These are phyloP conservation scores for Paraphoma sp. DNA, from an alignment of 2,329 filamentous ascomycete genomes.

Conservation along the genomic window DNA sequence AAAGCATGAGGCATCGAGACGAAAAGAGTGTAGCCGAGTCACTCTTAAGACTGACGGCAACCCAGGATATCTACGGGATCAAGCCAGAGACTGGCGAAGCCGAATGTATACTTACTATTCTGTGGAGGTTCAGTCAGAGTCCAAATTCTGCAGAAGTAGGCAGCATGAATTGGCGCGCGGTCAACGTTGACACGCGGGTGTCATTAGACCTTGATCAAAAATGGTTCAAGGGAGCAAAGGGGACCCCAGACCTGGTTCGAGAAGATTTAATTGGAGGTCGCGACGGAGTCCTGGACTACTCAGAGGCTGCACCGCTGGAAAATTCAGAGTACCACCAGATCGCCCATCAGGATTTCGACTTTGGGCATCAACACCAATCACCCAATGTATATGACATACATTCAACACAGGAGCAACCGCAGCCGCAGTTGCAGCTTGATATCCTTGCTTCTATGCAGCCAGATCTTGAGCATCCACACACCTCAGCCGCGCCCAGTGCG, in stretches of 20 bases:
- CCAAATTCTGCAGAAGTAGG: slow-evolving; percentile 31
- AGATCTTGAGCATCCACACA: slow-evolving; percentile 30
- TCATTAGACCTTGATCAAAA: slow-evolving; percentile 10
- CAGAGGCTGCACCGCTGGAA: slow-evolving; percentile 2
- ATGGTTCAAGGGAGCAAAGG: slow-evolving; percentile 22
- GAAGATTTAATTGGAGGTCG: slow-evolving; percentile 14
- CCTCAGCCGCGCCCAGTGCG: slow-evolving; percentile 24
- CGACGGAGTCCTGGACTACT: slow-evolving; percentile 1
- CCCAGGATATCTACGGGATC: slow-evolving; percentile 51
- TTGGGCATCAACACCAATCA: slow-evolving; percentile 6
- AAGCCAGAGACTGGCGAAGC: slow-evolving; percentile 28
- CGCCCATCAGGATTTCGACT: slow-evolving; percentile 19
- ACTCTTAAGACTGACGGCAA: slow-evolving; percentile 48
- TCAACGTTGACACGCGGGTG: slow-evolving; percentile 23
- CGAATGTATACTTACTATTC: slow-evolving; percentile 44
- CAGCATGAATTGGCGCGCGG: slow-evolving; percentile 44
- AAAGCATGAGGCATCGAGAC: slow-evolving; percentile 22
- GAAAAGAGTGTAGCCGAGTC: slow-evolving; percentile 36
- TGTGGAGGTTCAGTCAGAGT: slow-evolving; percentile 48
- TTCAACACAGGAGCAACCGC: slow-evolving; percentile 15
- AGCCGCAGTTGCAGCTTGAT: slow-evolving; percentile 34
- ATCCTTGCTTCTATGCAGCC: slow-evolving; percentile 26
- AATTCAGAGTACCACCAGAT: slow-evolving; percentile 21
- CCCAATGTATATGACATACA: slow-evolving; percentile 23
- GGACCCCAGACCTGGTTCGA: not conserved